phyloP scores from a whole-genome alignment of 345 rosid species.

The Salix udensis region DNA sequence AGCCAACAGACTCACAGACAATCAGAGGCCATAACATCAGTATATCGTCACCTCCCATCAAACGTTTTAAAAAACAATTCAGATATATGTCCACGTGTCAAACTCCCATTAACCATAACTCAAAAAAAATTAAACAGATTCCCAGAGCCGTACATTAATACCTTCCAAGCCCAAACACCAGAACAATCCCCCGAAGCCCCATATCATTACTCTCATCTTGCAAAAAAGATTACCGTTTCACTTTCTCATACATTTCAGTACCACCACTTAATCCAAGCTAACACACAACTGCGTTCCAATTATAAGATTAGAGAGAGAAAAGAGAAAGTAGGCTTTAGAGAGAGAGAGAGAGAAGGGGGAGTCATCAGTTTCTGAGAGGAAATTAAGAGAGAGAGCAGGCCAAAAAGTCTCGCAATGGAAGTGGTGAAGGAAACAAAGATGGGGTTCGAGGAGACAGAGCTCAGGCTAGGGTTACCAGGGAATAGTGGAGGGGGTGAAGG shows the following conservation, averaged over 20 bases:
- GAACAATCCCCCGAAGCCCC: conserved; percentile 15
- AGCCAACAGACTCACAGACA: conserved; percentile 19
- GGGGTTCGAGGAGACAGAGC: conserved; percentile 65
- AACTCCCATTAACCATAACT: not conserved
- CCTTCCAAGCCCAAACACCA: conserved; percentile 17
- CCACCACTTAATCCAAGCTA: not conserved
- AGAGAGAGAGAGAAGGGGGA: conserved; percentile 13
- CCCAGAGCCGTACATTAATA: conserved; percentile 24
- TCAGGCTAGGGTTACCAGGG: conserved; percentile 79
- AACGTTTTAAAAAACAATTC: conserved; percentile 22
- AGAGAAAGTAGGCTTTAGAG: not conserved
- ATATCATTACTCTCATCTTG: not conserved
- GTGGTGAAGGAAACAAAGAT: conserved; percentile 34
- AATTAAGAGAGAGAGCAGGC: not conserved
- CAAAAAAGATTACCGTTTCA: not conserved
- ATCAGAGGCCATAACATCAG: conserved; percentile 31
- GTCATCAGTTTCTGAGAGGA: not conserved
- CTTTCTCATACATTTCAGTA: not conserved
- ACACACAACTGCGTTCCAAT: not conserved
- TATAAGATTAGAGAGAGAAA: not conserved
- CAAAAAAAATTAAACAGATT: conserved; percentile 4
- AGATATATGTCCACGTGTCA: conserved; percentile 24
- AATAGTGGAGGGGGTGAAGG: conserved; percentile 27
- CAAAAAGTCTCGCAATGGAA: conserved; percentile 17
- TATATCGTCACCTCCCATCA: conserved; percentile 26